Base-by-base conservation (phyloP, 2,329 filamentous ascomycete species). In the Xylariaceae sp. region DNA sequence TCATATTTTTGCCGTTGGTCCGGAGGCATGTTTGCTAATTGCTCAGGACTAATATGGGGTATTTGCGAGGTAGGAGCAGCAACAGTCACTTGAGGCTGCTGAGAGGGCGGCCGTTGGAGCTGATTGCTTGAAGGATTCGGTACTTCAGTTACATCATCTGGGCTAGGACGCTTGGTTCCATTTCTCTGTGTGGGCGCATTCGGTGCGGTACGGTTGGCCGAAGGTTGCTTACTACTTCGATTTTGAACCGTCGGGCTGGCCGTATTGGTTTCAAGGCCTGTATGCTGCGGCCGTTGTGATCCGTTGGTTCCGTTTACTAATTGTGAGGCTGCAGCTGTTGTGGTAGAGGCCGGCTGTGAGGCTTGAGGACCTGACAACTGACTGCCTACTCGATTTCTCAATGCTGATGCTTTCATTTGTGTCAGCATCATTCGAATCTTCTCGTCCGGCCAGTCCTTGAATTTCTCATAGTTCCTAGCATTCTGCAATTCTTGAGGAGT, bases 1-100 rank as follows among this genome's bases (percentile, higher is more conserved):
- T 81, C 77, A 48, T 76, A 77, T 44, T 73, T 75, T 8, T 70
- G 70, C 36, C 72, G 73, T 30, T 81, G 76, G 24, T 81, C 78
- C 0, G 77, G 73, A 0, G 69, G 63, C 50, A 82, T 62, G 20
- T 50, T 65, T 10, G 75, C 75, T 24, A 81, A 56, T 49, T 77
- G 73, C 39, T 75, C 70, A 2, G 67, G 53, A 1, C 64, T 72
- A 4, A 71, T 52, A 6, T 70, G 69, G 9, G 64, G 61, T 7
- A 68, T 43, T 26, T 64, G 62, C n/a, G 64, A 53, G 7, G 47
- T 16, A 35, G 26, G 7, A 15, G 45, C 24, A 54, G 59, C 20
- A 10, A 30, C 26, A 23, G 26, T 55, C 39, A 46, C 41, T 36
- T 66, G 65, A 15, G 53, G 50, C 43, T 70, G 68, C 43, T 72